A percentile compares a stretch with the other conserved stretches of the same genome.
phyloP scores from a whole-genome alignment of 2,329 filamentous ascomycete species.

The Paramyrothecium roridum region DNA sequence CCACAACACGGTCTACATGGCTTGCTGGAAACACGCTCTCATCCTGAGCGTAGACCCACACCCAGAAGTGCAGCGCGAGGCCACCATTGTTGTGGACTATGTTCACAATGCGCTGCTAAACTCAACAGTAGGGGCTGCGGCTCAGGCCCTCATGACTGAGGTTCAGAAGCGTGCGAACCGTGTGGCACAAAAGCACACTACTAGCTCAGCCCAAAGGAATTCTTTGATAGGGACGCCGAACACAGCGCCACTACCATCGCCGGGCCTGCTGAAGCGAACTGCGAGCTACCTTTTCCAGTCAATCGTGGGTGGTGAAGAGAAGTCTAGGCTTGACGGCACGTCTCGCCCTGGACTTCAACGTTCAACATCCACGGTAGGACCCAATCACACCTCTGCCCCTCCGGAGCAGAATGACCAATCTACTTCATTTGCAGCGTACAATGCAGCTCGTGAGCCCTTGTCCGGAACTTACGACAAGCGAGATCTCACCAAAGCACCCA shows the following conservation, averaged over 20 bases:
- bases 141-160: constrained; percentile 72
- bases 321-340: constrained; percentile 28
- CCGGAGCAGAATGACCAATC: constrained; percentile 73
- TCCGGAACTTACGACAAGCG: constrained; percentile 71
- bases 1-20: constrained; percentile 86
- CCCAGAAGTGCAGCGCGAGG: constrained; percentile 85
- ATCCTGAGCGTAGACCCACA: constrained; percentile 92
- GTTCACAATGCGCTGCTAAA: constrained; percentile 75
- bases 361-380: constrained; percentile 30
- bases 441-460: constrained; percentile 73
- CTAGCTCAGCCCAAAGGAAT: constrained; percentile 39
- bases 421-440: constrained; percentile 66
- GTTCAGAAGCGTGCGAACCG: constrained; percentile 53
- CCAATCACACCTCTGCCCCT: constrained; percentile 47
- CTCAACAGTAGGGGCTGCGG: constrained; percentile 69
- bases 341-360: constrained; percentile 21
- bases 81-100: constrained; percentile 80
- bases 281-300: constrained; percentile 62
- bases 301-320: constrained; percentile 50
- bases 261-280: constrained; percentile 59
- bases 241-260: constrained; percentile 47
- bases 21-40: constrained; percentile 90
- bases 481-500: constrained; percentile 54
- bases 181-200: constrained; percentile 41
- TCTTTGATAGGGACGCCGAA: constrained; percentile 33